Conservation (phyloP, 345 rosid species). For the Salix viminalis region DNA sequence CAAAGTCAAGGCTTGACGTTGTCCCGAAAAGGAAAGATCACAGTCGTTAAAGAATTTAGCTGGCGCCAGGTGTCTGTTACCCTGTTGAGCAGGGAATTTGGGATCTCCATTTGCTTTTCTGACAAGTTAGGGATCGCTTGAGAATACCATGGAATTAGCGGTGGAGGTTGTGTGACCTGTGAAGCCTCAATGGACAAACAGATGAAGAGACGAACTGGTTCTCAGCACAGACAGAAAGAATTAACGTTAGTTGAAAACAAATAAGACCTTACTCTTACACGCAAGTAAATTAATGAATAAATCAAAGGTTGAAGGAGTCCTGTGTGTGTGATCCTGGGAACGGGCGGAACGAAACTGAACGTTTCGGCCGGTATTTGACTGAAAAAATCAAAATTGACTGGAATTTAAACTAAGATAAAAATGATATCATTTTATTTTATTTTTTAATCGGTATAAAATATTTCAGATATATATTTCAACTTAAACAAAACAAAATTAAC, state of each 20-base stretch:
- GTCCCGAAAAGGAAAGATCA: background rate
- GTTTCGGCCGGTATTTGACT: too few relatives aligned
- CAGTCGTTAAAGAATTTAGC: background rate
- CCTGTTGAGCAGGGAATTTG: background rate
- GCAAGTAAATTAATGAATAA: background rate
- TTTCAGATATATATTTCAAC: too few relatives aligned
- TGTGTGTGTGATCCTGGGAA: background rate
- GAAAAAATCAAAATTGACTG: too few relatives aligned
- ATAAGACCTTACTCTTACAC: background rate
- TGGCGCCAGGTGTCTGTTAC: too few relatives aligned
- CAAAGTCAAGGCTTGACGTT: background rate
- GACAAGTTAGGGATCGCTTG: background rate
- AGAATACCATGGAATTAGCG: background rate
- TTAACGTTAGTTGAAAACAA: background rate
- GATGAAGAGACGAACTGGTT: background rate
- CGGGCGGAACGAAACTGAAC: too few relatives aligned
- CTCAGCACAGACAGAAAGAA: background rate
- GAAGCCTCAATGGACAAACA: too few relatives aligned
- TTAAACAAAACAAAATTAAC: too few relatives aligned
- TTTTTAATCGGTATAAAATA: too few relatives aligned
- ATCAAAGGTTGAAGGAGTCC: slow-evolving; percentile 6
- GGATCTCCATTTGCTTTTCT: background rate
- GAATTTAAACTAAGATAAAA: too few relatives aligned
- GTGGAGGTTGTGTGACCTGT: background rate
- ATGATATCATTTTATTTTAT: too few relatives aligned